Evolutionary conservation across 1,284 basidiomycete species (phyloP), one percentile per base, ranked within the genome.

Genomic region (Pseudozyma hubeiensis): DNA sequence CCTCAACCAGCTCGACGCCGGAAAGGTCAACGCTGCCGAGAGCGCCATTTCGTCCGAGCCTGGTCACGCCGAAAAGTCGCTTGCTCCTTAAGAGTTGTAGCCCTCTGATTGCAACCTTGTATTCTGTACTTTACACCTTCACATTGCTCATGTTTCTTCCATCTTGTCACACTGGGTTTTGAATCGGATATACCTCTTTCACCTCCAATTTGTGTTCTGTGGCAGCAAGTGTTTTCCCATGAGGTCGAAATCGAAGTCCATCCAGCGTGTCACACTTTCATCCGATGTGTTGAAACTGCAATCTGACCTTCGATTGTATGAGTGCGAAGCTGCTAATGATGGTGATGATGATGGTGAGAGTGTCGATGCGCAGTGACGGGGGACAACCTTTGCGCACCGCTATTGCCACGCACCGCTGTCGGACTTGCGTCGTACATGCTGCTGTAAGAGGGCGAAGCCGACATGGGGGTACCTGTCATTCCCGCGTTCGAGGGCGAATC

Each of bases 1-100:
- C 19, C 73, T 80, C 61, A 79, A 78, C 72, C 65, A 75, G 67
- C 72, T 75, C 59, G 72, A 75, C 34, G 62, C 62, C 53, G 71
- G 71, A 11, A 39, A 58, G 24, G 53, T 74, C 13, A 31, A 62
- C 53, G 56, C 50, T 30, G 24, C 31, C 9, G 48, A 14, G 17
- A 37, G 35, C 19, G 52, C 35, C 35, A 62, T 53, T 13, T 40
- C 19, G 29, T 63, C 55, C 45, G 60, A 68, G 50, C 43, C 46
- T 11, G 54, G 55, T 44, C 56, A 59, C 52, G 46, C 53, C 30
- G 67, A 70, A 57, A 70, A 70, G 61, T 49, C 61, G 17, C 53
- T 56, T 50, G 47, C 63, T 29, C 51, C 63, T 33, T 64, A 46
- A 59, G 31, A 41, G 11, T 41, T n/a, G 10, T 41, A 16, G 11